Evolutionary conservation across 23 red algal genomes (phyloP).

Genomic region (Chondrus crispus): DNA sequence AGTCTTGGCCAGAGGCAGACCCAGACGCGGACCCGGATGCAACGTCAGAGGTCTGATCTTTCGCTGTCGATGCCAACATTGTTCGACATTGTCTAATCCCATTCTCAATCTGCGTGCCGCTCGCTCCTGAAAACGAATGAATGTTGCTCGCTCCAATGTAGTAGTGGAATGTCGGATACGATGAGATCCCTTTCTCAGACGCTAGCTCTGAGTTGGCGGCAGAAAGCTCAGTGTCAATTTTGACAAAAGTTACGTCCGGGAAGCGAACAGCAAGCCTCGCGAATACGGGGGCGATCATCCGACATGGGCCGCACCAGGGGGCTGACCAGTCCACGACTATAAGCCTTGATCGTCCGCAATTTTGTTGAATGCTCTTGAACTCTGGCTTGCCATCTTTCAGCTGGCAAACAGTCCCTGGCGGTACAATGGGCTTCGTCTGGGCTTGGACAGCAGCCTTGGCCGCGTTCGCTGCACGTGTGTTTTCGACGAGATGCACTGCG

Average conservation of each 20-base stretch:
- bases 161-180: conserved; percentile 57
- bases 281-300: conserved; percentile 40
- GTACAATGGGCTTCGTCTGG: conserved; percentile 27
- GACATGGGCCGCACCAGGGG: conserved; percentile 64
- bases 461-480: conserved; percentile 10
- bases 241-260: conserved; percentile 64
- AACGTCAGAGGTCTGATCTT: not conserved
- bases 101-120: conserved; percentile 20
- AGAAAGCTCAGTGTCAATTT: conserved; percentile 57
- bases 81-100: conserved; percentile 46
- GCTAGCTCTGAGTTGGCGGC: conserved; percentile 52
- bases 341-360: conserved; percentile 27
- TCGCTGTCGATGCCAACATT: not conserved
- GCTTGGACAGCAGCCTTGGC: not conserved
- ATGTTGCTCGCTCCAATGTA: not conserved
- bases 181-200: conserved; percentile 5
- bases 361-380: conserved; percentile 15
- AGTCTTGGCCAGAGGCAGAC: not conserved
- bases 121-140: conserved; percentile 33
- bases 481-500: conserved; percentile 63
- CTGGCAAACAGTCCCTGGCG: conserved; percentile 50
- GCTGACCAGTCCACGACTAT: conserved; percentile 47
- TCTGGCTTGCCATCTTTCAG: conserved; percentile 18
- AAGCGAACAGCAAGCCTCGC: conserved; percentile 27
- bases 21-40: not conserved